A percentile compares a stretch with the other conserved stretches of the same genome.
phyloP scores from a whole-genome alignment of 2,329 filamentous ascomycete genomes.

The Ascochyta koolunga region DNA sequence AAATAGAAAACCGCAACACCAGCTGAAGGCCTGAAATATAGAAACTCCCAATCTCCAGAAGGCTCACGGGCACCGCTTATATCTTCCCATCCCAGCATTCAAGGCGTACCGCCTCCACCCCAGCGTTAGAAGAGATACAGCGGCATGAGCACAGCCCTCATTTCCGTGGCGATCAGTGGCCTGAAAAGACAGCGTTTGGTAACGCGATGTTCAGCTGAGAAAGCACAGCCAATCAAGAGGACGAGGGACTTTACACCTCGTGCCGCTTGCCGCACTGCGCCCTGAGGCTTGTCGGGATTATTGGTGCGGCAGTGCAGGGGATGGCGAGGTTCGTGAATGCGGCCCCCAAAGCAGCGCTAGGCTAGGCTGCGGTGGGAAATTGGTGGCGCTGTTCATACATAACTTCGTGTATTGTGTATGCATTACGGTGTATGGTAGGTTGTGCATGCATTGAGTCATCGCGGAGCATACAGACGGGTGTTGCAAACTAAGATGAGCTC shows the following conservation, averaged over 20 bases:
- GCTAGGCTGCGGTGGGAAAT: conserved; percentile 7
- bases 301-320: conserved; percentile 22
- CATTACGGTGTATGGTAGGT: not conserved
- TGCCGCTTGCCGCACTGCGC: too few relatives aligned
- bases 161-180: conserved; percentile 19
- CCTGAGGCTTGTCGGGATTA: not conserved
- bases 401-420: not conserved
- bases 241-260: conserved; percentile 7
- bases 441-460: not conserved
- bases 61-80: conserved; percentile 12
- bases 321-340: conserved; percentile 23
- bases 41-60: conserved; percentile 5
- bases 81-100: not conserved
- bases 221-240: not conserved
- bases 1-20: not conserved
- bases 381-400: conserved; percentile 1
- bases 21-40: not conserved
- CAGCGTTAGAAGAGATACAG: too few relatives aligned
- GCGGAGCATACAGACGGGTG: too few relatives aligned
- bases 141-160: conserved; percentile 27
- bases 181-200: not conserved
- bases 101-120: conserved; percentile 24
- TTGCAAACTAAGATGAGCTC: not conserved
- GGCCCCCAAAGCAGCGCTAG: conserved; percentile 4
- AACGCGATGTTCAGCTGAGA: conserved; percentile 1